Evolutionary conservation across 2,329 filamentous ascomycete genomes (phyloP), one percentile per base, ranked within the genome.

Genomic region (Endoconidiophora laricicola): DNA sequence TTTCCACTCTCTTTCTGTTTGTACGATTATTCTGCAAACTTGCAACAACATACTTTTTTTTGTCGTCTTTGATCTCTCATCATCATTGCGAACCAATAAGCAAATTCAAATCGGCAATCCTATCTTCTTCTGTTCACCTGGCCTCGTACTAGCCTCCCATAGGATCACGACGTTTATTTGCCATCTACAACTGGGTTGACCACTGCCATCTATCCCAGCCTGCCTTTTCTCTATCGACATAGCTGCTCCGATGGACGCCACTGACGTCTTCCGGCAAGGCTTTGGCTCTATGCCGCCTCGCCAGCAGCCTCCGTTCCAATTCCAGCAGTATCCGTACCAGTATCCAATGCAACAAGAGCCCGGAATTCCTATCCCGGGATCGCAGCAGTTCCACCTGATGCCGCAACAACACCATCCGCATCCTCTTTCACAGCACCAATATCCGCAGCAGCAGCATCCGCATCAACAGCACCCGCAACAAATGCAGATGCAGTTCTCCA

Each of bases 181-280:
- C 29, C 9, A 12, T 33, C 9, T 33, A 29, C 26, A 33, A 6
- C 29, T 33, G 29, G 29, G 9, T 12, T 33, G 29, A 33, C 29
- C 12, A 33, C 5, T 7, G n/a, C n/a, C 43, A 29, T 12, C 23
- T 24, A 18, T 33, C 29, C 29, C 9, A 3, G 9, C 5, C 33
- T 6, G 38, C 12, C 16, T 23, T 3, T 9, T 33, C 20, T 23
- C 29, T 38, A 5, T 48, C 16, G 6, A 6, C 29, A 12, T 22
- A 5, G 7, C 22, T 16, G 37, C 40, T 12, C 24, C 57, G 54
- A 81, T 81, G 77, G 74, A 81, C 61, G 68, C 73, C 56, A 67
- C 71, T 55, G 69, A 72, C 59, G 67, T 79, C 59, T 78, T 79
- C 58, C 73, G 73, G 56, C 76, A 75, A 61, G 75, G 73, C 59